phyloP scores from a whole-genome alignment of 2,329 filamentous ascomycete genomes.

The Calycina herbarum region DNA sequence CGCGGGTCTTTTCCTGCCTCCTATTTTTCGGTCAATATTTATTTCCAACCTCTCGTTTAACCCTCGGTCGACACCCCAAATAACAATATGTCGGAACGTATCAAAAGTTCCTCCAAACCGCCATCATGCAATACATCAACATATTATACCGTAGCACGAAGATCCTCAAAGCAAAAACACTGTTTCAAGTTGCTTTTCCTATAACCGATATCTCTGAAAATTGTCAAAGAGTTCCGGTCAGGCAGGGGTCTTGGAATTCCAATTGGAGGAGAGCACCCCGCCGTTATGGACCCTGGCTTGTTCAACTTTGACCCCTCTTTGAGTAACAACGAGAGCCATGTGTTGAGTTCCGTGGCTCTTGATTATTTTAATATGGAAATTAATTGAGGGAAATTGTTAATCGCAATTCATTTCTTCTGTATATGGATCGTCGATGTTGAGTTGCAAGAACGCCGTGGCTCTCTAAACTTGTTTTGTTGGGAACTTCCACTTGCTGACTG shows the following conservation, averaged over 20 bases:
- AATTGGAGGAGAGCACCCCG: slow-evolving; percentile 1
- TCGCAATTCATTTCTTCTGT: no score
- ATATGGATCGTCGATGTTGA: no score
- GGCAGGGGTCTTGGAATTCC: neutral
- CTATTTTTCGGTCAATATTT: neutral
- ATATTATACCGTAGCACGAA: neutral
- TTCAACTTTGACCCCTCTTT: neutral
- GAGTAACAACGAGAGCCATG: neutral
- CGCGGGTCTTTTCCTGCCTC: neutral
- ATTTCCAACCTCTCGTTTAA: neutral
- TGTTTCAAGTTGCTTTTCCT: slow-evolving; percentile 10
- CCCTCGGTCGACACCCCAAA: neutral
- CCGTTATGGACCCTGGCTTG: neutral
- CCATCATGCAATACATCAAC: neutral
- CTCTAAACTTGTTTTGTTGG: no score
- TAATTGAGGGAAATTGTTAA: no score
- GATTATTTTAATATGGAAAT: neutral
- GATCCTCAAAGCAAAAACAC: neutral
- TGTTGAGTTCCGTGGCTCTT: neutral
- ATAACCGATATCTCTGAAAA: slow-evolving; percentile 5
- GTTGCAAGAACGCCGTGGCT: no score
- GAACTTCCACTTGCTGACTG: no score
- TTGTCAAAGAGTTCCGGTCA: slow-evolving; percentile 4
- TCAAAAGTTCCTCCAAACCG: neutral
- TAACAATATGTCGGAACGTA: neutral